A percentile compares a stretch with the other conserved stretches of the same genome.
phyloP scores from a whole-genome alignment of 2,329 filamentous ascomycete species.

The Plenodomus biglobosus region DNA sequence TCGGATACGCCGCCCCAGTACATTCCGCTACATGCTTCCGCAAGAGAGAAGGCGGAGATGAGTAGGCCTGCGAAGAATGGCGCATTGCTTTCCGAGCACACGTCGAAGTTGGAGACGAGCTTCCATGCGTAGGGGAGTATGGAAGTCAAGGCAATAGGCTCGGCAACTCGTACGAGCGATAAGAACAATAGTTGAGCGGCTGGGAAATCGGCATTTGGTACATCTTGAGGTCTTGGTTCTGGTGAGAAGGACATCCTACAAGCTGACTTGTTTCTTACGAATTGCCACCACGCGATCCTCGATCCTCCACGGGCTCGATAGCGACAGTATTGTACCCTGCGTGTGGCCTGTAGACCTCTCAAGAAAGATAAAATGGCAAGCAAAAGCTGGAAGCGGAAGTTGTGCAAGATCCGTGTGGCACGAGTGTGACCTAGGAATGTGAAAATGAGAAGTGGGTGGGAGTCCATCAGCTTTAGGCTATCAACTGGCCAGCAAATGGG shows the following conservation, averaged over 20 bases:
- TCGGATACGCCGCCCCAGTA: constrained; percentile 46
- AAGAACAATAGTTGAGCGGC: constrained; percentile 80
- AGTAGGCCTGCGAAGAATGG: constrained; percentile 86
- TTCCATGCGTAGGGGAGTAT: constrained; percentile 76
- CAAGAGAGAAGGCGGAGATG: constrained; percentile 88
- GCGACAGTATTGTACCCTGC: constrained; percentile 5
- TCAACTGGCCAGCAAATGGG: not conserved
- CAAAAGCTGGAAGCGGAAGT: constrained; percentile 4
- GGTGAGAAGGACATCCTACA: constrained; percentile 62
- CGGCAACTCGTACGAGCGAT: constrained; percentile 90
- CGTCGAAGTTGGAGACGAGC: constrained; percentile 42
- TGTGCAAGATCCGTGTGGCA: constrained; percentile 4
- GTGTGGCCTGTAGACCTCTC: constrained; percentile 10
- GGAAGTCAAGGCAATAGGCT: constrained; percentile 89
- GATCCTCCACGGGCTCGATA: constrained; percentile 1
- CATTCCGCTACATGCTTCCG: constrained; percentile 85
- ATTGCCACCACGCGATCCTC: constrained; percentile 29
- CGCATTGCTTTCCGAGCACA: constrained; percentile 48
- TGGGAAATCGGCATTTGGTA: constrained; percentile 73
- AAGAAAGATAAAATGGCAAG: constrained; percentile 4
- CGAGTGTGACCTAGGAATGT: constrained; percentile 4
- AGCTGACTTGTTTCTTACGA: constrained; percentile 57
- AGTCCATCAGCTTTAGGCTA: no score
- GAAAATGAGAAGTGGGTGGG: constrained; percentile 7
- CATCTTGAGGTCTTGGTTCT: constrained; percentile 59